A percentile compares a stretch with the other conserved stretches of the same genome.
These are phyloP conservation scores for Salvia splendens DNA, from an alignment of 257 asterid species.

Conservation along the genomic window DNA sequence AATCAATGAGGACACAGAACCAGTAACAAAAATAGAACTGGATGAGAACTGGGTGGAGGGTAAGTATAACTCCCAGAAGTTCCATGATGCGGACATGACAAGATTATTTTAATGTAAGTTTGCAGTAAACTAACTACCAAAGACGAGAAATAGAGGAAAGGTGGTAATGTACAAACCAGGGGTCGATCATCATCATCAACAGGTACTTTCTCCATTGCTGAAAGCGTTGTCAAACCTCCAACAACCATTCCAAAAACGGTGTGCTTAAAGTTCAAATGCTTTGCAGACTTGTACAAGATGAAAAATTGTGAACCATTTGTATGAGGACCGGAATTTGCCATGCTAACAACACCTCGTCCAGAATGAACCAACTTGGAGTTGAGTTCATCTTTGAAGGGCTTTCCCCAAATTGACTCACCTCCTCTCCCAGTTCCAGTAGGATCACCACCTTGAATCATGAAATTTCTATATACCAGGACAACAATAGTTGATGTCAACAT, in stretches of 20 bases:
- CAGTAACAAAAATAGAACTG: conserved; percentile 7
- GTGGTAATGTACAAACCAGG: conserved; percentile 52
- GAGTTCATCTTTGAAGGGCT: conserved; percentile 89
- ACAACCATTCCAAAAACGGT: conserved; percentile 93
- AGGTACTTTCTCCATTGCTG: conserved; percentile 84
- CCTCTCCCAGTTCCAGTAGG: conserved; percentile 97
- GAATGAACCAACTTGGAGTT: conserved; percentile 92
- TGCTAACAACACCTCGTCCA: conserved; percentile 96
- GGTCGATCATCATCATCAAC: conserved; percentile 86
- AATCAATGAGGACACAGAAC: conserved; percentile 5
- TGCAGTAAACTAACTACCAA: conserved; percentile 4
- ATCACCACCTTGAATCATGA: conserved; percentile 99
- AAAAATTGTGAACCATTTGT: conserved; percentile 96
- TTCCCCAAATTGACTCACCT: conserved; percentile 96
- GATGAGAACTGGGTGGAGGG: background rate
- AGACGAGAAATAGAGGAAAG: conserved; percentile 17
- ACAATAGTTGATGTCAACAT: conserved; percentile 27
- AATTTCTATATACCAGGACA: conserved; percentile 60
- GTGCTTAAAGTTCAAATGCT: conserved; percentile 87
- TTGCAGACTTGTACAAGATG: conserved; percentile 94
- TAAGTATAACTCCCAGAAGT: background rate
- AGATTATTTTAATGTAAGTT: conserved; percentile 18
- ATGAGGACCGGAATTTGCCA: conserved; percentile 98
- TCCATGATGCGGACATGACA: conserved; percentile 2
- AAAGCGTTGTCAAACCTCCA: conserved; percentile 85